Conservation (phyloP, 1,284 basidiomycete genomes). For the Puccinia coronata region DNA sequence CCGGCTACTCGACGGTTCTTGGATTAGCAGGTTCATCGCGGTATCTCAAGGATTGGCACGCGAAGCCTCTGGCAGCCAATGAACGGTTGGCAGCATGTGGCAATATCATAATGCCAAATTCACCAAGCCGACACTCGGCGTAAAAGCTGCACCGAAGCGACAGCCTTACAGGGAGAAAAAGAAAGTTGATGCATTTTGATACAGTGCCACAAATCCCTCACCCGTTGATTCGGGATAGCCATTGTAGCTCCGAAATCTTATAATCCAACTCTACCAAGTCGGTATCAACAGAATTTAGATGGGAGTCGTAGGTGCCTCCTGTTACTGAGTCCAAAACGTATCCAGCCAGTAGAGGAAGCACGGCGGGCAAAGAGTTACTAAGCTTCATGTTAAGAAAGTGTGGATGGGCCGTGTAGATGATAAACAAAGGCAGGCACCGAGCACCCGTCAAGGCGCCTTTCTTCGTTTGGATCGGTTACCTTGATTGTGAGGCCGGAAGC, state of each 20-base stretch:
- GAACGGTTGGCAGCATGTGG: background rate
- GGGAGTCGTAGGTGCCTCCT: constrained; percentile 18
- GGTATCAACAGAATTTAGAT: constrained; percentile 15
- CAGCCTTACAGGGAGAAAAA: background rate
- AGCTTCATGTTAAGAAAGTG: constrained; percentile 7
- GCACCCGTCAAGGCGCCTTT: background rate
- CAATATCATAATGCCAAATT: background rate
- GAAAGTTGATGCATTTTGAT: background rate
- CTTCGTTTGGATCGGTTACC: constrained; percentile 8
- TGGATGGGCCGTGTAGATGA: constrained; percentile 5
- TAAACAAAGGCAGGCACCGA: constrained; percentile 17
- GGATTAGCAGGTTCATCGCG: background rate
- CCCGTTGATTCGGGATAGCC: background rate
- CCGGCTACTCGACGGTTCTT: background rate
- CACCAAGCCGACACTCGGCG: background rate
- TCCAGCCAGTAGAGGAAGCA: constrained; percentile 7
- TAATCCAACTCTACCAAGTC: constrained; percentile 16
- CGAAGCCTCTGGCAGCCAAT: background rate
- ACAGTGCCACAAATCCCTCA: background rate
- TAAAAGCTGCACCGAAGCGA: background rate
- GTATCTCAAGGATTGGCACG: background rate
- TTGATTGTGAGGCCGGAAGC: background rate
- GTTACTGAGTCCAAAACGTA: background rate
- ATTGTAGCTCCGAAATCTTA: constrained; percentile 27
- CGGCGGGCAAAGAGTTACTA: constrained; percentile 13